Evolutionary conservation across 176 grass and related monocot genomes (phyloP).

Genomic region (Saccharum spontaneum): DNA sequence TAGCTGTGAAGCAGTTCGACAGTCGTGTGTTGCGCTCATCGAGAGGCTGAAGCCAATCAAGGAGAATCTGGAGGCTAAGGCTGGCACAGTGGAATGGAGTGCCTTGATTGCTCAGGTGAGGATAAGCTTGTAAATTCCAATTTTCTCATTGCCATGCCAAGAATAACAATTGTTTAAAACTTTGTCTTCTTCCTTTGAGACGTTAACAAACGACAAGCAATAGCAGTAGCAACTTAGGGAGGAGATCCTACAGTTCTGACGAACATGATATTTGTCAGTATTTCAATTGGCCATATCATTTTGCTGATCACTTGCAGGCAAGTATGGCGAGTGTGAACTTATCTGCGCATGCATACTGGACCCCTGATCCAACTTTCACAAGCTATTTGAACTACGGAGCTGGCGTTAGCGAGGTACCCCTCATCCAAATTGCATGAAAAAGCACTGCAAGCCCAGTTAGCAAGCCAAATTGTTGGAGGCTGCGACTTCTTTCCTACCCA

Average conservation of each 20-base stretch:
- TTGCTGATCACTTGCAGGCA: conserved; percentile 46
- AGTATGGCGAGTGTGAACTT: conserved; percentile 54
- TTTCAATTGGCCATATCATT: background rate
- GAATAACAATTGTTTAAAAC: background rate
- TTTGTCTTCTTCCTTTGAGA: background rate
- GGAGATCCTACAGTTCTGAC: background rate
- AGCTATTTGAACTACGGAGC: conserved; percentile 83
- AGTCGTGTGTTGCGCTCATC: conserved; percentile 50
- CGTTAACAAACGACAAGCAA: background rate
- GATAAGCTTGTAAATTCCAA: background rate
- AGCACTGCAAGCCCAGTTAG: background rate
- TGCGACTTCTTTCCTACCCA: background rate
- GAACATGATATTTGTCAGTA: background rate
- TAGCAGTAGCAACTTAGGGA: background rate
- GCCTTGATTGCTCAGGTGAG: conserved; percentile 61
- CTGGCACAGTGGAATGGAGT: conserved; percentile 50
- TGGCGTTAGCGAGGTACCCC: conserved; percentile 61
- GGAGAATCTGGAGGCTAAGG: conserved; percentile 53
- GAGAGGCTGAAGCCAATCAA: conserved; percentile 73
- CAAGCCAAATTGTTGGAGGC: background rate
- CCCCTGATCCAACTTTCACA: conserved; percentile 40
- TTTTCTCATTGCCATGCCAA: background rate
- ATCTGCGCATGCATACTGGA: conserved; percentile 60
- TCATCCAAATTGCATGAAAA: background rate
- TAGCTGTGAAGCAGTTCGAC: conserved; percentile 71